A percentile compares a stretch with the other conserved stretches of the same genome.
Conservation (phyloP, 1,284 basidiomycete genomes). For the Trametes hirsuta region DNA sequence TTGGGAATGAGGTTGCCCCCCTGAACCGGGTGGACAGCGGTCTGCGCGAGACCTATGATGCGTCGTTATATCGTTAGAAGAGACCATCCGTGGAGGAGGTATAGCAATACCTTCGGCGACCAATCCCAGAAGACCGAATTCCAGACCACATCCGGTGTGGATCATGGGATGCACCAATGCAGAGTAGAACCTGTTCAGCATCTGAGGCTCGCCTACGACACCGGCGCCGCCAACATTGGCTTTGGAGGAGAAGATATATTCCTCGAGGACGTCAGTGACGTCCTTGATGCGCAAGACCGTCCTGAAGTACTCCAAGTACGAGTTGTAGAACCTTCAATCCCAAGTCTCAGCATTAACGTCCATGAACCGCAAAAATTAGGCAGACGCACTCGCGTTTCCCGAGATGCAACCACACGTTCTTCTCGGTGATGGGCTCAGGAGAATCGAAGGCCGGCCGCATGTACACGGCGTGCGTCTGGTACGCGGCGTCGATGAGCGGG, state of each 20-base stretch:
- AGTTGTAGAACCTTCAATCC: constrained; percentile 51
- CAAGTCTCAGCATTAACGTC: not conserved
- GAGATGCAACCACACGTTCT: constrained; percentile 51
- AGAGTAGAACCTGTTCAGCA: constrained; percentile 62
- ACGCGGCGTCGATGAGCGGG: constrained; percentile 45
- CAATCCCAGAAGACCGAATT: constrained; percentile 65
- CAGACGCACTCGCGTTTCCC: constrained; percentile 47
- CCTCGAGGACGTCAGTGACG: constrained; percentile 47
- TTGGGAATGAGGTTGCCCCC: constrained; percentile 30
- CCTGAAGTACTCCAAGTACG: constrained; percentile 59
- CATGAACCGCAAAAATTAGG: not conserved
- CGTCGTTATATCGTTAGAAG: not conserved
- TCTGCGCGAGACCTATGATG: constrained; percentile 38
- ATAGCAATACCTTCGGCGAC: constrained; percentile 54
- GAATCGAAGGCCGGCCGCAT: constrained; percentile 45
- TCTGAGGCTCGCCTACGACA: constrained; percentile 36
- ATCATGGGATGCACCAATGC: constrained; percentile 69
- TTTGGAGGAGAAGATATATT: constrained; percentile 57
- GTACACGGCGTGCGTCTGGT: constrained; percentile 44
- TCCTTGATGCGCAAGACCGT: constrained; percentile 47
- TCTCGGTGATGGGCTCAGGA: constrained; percentile 43
- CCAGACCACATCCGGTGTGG: constrained; percentile 63
- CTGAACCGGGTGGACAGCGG: constrained; percentile 33
- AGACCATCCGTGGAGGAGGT: not conserved
- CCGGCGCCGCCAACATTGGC: constrained; percentile 46